A percentile compares a stretch with the other conserved stretches of the same genome.
Conservation (phyloP, 441 rosid genomes). For the Aquilaria agallochum region DNA sequence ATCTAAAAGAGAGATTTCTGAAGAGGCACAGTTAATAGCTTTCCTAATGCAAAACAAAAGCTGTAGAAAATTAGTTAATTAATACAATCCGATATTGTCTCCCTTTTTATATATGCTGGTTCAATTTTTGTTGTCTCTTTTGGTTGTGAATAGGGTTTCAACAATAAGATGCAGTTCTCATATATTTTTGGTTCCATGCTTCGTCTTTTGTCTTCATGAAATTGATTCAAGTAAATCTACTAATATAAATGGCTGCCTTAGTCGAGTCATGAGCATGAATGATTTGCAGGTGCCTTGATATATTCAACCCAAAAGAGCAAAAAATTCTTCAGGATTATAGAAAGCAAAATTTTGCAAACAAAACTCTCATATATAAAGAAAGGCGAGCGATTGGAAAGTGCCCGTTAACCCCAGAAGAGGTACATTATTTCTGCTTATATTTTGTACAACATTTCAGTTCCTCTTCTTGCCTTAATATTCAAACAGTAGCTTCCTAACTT, state of each 20-base stretch:
- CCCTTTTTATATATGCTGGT: no score
- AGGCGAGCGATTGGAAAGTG: constrained; percentile 96
- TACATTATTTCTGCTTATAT: constrained; percentile 20
- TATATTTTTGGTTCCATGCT: constrained; percentile 1
- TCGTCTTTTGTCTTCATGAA: neutral
- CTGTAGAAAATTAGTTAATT: no score
- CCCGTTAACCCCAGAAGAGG: constrained; percentile 99
- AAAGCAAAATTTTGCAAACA: constrained; percentile 73
- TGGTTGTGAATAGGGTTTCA: no score
- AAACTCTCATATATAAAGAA: constrained; percentile 65
- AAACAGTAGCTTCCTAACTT: constrained; percentile 22
- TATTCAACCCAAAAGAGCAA: constrained; percentile 75
- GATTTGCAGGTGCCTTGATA: constrained; percentile 78
- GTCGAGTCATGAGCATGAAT: constrained; percentile 2
- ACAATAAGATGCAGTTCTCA: neutral
- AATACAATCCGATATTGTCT: no score
- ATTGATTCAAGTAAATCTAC: neutral
- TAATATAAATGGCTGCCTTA: neutral
- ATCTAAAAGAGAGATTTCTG: no score
- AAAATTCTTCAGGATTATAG: constrained; percentile 72
- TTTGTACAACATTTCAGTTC: neutral
- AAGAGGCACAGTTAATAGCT: no score
- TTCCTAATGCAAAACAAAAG: no score
- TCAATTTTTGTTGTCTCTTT: no score
- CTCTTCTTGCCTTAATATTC: neutral